Evolutionary conservation across 2,329 filamentous ascomycete genomes (phyloP), one percentile per base, ranked within the genome.

Genomic region (Balansia obtecta): DNA sequence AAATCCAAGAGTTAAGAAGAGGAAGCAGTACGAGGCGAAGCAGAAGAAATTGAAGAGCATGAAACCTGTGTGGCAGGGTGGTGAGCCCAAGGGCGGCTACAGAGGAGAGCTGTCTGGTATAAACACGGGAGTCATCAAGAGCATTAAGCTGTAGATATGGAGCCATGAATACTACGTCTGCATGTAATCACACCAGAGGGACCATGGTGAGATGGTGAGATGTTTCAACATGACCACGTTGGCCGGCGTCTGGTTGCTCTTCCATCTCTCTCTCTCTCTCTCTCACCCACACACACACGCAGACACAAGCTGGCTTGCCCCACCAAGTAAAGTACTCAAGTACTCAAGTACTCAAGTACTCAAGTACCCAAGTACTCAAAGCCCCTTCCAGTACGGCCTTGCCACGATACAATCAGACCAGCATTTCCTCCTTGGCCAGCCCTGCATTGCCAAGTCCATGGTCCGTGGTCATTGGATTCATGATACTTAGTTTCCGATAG

Each of bases 1-100:
- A 55, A 98, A 98, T 71, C 90, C 93, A 37, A 77, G 93, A 66
- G 91, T 97, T 57, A 98, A 97, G 85, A 97, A 96, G 85, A 82
- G 88, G 69, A 88, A 88, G 81, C 89, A 88, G 80, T 98, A 82
- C 67, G 89, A 94, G 64, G 85, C 89, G 68, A 96, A 95, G 78
- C 86, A 91, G 79, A 97, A 96, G 86, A 96, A 97, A 77, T 70
- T 97, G 63, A 82, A 80, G 61, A 91, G 85, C 64, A 87, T 90
- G 73, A 88, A 86, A 72, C 79, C 86, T 9, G 75, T 88, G 13
- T 97, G 90, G 72, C 88, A 89, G 68, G 88, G 88, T 57, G 86
- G 88, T 54, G 83, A 94, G 71, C 82, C 86, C 58, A 80, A 80
- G 62, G 86, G 88, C 61, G 86, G 89, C 49, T 98, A 98, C 72